These are phyloP conservation scores for Cystobasidium tubakii DNA, from an alignment of 768 basidiomycete species.

Conservation along the genomic window DNA sequence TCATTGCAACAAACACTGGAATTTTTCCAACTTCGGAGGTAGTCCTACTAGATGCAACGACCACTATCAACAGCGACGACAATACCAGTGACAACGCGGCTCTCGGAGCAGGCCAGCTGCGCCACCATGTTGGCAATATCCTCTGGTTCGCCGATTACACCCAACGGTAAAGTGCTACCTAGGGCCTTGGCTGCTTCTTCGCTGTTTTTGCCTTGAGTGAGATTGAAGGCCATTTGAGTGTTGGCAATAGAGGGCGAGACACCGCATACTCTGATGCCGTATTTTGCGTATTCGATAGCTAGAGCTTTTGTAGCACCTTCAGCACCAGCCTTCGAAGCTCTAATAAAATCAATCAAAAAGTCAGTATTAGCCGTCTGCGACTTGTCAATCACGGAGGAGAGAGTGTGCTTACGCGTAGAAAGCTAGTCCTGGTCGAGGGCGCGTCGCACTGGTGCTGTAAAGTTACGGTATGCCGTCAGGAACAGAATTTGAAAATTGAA, in stretches of 20 bases:
- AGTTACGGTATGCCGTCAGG: not conserved
- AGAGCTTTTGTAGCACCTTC: slow-evolving; percentile 26
- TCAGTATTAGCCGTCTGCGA: not conserved
- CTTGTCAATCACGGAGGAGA: not conserved
- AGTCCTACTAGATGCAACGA: slow-evolving; percentile 8
- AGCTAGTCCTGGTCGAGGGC: slow-evolving; percentile 22
- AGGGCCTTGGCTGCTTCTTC: not conserved
- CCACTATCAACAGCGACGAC: slow-evolving; percentile 23
- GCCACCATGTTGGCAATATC: slow-evolving; percentile 30
- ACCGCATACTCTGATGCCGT: slow-evolving; percentile 14
- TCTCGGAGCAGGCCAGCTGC: slow-evolving; percentile 22
- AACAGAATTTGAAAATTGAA: no score
- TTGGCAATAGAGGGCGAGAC: slow-evolving; percentile 20
- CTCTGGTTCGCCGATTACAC: slow-evolving; percentile 12
- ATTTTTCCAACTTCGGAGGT: no score
- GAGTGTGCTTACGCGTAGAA: slow-evolving; percentile 20
- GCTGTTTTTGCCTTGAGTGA: slow-evolving; percentile 9
- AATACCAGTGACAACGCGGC: slow-evolving; percentile 17
- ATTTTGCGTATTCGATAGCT: slow-evolving; percentile 26
- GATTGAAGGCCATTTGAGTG: slow-evolving; percentile 10
- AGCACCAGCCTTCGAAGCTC: slow-evolving; percentile 22
- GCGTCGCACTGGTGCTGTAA: slow-evolving; percentile 14
- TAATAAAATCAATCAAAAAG: not conserved
- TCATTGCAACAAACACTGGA: no score
- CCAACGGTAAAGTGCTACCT: slow-evolving; percentile 8